Percentiles rank a stretch among this genome's conserved stretches.
Conservation (phyloP, 2,329 filamentous ascomycete genomes). For the Pseudopithomyces maydicus region DNA sequence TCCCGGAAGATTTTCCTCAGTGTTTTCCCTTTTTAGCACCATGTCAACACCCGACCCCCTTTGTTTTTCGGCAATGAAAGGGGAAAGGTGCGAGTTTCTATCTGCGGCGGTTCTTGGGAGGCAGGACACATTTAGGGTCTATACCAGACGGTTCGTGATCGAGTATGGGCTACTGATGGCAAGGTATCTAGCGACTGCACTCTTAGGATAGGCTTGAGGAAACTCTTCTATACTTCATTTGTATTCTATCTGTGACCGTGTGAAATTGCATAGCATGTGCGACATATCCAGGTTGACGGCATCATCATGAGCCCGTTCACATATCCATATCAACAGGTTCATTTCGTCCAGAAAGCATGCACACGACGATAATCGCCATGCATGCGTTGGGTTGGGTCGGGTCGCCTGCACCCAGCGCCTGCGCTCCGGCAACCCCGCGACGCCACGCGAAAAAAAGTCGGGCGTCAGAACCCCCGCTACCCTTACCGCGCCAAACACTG, state of each 20-base stretch:
- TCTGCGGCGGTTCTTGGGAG: conserved; percentile 15
- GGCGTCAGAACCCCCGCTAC: neutral
- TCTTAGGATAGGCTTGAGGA: conserved; percentile 37
- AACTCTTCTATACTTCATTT: conserved; percentile 17
- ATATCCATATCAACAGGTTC: too few species aligned
- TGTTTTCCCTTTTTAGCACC: conserved; percentile 38
- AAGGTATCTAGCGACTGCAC: conserved; percentile 29
- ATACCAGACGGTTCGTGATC: conserved; percentile 23
- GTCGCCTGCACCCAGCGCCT: too few species aligned
- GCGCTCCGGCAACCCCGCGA: neutral
- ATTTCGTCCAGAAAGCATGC: too few species aligned
- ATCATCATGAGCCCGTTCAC: too few species aligned
- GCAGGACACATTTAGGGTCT: conserved; percentile 25
- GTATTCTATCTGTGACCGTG: conserved; percentile 22
- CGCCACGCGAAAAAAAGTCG: conserved; percentile 7
- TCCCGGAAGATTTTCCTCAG: conserved; percentile 35
- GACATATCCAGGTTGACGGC: neutral
- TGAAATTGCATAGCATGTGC: neutral
- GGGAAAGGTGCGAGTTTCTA: conserved; percentile 16
- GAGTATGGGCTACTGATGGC: conserved; percentile 20
- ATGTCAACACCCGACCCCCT: conserved; percentile 26
- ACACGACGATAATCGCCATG: too few species aligned
- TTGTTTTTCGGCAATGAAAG: conserved; percentile 17
- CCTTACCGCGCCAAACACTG: neutral
- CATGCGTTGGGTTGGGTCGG: too few species aligned